Conservation (phyloP, 495 filamentous ascomycete species). For the Daldinia bambusicola region DNA sequence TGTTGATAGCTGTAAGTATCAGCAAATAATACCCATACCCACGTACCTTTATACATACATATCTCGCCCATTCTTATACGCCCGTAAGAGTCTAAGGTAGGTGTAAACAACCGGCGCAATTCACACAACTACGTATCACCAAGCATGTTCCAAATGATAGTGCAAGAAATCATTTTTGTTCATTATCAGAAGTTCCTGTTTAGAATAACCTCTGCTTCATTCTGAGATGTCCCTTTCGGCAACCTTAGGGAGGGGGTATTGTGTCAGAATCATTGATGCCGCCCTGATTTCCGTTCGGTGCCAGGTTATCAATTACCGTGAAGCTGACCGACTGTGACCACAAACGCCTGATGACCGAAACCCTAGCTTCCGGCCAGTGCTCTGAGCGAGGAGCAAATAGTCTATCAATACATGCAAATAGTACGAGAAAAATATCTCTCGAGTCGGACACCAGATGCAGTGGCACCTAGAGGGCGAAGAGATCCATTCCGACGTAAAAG, state of each 20-base stretch:
- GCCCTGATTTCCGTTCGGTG: constrained; percentile 51
- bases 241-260: constrained; percentile 48
- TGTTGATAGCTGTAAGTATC: constrained; percentile 6
- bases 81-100: neutral
- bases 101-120: neutral
- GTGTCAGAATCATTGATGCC: constrained; percentile 50
- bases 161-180: constrained; percentile 43
- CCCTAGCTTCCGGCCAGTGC: constrained; percentile 46
- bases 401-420: constrained; percentile 53
- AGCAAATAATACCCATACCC: too few relatives aligned
- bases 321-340: constrained; percentile 48
- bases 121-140: neutral
- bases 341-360: constrained; percentile 50
- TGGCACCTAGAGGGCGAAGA: constrained; percentile 31
- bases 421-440: constrained; percentile 36
- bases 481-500: constrained; percentile 45
- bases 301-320: constrained; percentile 45
- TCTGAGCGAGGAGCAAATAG: constrained; percentile 47
- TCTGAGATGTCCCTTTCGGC: constrained; percentile 47
- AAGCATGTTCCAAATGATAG: neutral
- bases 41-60: neutral
- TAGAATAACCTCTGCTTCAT: constrained; percentile 46
- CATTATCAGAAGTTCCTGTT: constrained; percentile 52
- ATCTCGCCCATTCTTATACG: neutral
- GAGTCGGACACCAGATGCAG: constrained; percentile 27